Evolutionary conservation across 2,329 filamentous ascomycete genomes (phyloP), one percentile per base, ranked within the genome.

Genomic region (Colletotrichum gigasporum): DNA sequence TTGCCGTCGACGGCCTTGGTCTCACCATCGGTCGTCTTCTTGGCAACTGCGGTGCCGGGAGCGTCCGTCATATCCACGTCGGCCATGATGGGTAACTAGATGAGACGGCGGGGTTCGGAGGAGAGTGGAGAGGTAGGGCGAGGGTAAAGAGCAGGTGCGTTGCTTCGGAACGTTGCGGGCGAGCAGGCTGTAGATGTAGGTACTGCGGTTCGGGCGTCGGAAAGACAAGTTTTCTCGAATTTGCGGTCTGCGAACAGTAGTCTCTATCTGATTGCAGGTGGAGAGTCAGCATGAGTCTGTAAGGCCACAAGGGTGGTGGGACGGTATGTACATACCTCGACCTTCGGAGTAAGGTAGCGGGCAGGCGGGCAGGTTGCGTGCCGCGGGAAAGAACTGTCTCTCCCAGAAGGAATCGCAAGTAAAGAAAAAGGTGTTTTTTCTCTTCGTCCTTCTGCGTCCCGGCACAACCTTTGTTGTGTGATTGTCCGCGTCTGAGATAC

Each of bases 31-130:
- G 79, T 80, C 14, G 76, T 75, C 75, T 85, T 86, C 78, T 89
- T 92, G 67, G 79, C 81, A n/a, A 63, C 30, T 73, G 81, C 67
- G 72, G 79, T 78, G 37, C 85, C 79, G 32, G 89, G 88, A 47
- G 91, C 94, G 79, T 98, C 96, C 57, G 92, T 91, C 96, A 98
- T 98, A 74, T 97, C 94, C 52, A 98, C 90, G 80, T 99, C 96
- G 63, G 94, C 92, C 96, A 98, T 98, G 68, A 66, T 77, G 26
- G 22, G 47, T 20, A 37, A 35, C 14, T 51, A 14, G 48, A 30
- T 52, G 32, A 34, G 20, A 16, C 26, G 26, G 12, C 47, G 12
- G 37, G 26, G n/a, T 34, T 61, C 37, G 41, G 18, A 20, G 24
- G 42, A 28, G 12, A 20, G 22, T n/a, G 22, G 12, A 9, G n/a